Evolutionary conservation across 495 filamentous ascomycete genomes (phyloP).

Genomic region (Daldinia concentrica): DNA sequence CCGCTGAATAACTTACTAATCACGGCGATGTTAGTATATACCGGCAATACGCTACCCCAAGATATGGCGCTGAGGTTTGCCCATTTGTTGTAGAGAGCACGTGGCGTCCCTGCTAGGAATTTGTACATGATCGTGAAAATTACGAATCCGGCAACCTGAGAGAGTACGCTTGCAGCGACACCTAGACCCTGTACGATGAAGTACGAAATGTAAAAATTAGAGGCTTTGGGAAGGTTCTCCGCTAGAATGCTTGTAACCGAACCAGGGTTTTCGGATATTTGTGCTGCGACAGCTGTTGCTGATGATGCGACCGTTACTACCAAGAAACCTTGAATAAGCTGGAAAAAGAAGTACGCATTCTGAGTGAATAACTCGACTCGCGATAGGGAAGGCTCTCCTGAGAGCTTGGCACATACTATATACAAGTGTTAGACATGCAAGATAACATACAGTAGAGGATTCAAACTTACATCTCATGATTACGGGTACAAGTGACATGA

Average conservation of each 20-base stretch:
- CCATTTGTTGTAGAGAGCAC: conserved; percentile 69
- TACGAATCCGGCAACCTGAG: conserved; percentile 81
- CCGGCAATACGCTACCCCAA: conserved; percentile 90
- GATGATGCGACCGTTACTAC: conserved; percentile 82
- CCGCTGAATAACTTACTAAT: conserved; percentile 67
- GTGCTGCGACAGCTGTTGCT: conserved; percentile 69
- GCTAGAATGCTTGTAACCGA: conserved; percentile 73
- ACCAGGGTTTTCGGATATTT: conserved; percentile 71
- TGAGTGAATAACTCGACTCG: conserved; percentile 87
- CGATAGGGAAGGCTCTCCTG: conserved; percentile 79
- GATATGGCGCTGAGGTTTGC: conserved; percentile 68
- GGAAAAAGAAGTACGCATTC: conserved; percentile 93
- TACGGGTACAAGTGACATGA: conserved; percentile 91
- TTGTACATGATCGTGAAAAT: conserved; percentile 81
- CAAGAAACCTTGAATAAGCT: conserved; percentile 94
- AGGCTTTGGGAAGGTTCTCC: conserved; percentile 76
- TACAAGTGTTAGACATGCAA: conserved; percentile 16
- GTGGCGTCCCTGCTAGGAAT: conserved; percentile 64
- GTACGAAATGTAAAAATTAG: conserved; percentile 96
- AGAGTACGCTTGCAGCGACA: conserved; percentile 76
- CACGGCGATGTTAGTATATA: conserved; percentile 84
- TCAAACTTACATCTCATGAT: conserved; percentile 67
- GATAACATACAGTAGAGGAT: not conserved
- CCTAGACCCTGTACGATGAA: conserved; percentile 92
- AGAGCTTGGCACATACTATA: conserved; percentile 73